Evolutionary conservation across 78 protist species (phyloP), one percentile per base, ranked within the genome.

Genomic region (Dictyostelium discoideum): DNA sequence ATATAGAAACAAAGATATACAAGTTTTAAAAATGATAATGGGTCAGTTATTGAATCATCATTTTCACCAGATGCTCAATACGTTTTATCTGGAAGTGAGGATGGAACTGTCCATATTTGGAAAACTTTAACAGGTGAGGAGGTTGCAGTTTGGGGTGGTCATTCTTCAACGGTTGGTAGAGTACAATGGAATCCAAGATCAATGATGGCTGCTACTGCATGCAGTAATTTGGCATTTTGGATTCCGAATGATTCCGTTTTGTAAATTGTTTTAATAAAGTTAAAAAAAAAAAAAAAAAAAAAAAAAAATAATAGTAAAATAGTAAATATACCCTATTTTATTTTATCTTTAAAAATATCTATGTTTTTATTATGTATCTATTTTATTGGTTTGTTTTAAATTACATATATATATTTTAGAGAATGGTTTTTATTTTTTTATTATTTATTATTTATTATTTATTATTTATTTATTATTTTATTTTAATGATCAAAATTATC

Each of bases 51-150:
- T 20, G 98, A 97, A 85, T 83, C 98, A 29, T 86, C 97, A 8
- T 97, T 93, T 57, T 95, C 97, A 40, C 98, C 98, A 37, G 98
- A 97, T 85, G 90, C 92, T 11, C 98, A 97, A 42, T 97, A 85
- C 37, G 96, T 97, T 29, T 54, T 97, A 44, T 80, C 92, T 2
- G 98, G 98, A 0, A 89, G 97, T 20, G 92, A 85, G 39, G 98
- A 97, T 46, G 97, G 97, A 5, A 60, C 96, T n/a, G 54, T 97
- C 8, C 97, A 97, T 29, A 82, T 96, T 39, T 97, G 98, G 98
- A 32, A 85, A 39, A 77, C 93, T 8, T 24, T 65, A n/a, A 95
- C 97, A 18, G 97, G 96, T 48, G 85, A 76, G 7, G 87, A 92
- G 24, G 86, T 96, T 6, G 85, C 86, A 24, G 97, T 94, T 29